phyloP scores from a whole-genome alignment of 2,329 filamentous ascomycete species.

The Ophiostoma angusticollis region DNA sequence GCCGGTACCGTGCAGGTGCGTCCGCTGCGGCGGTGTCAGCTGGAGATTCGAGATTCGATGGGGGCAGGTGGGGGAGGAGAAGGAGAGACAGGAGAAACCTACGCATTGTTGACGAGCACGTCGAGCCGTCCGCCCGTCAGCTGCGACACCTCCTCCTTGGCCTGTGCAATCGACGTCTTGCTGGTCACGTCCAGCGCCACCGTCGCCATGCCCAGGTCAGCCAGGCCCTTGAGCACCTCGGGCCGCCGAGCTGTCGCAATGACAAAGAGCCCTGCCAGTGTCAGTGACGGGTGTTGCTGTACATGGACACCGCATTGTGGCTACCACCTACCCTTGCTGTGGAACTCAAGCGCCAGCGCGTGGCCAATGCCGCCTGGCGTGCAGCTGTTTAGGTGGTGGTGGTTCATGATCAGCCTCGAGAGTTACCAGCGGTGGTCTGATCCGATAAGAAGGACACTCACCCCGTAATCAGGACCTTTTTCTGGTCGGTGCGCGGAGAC shows the following conservation, averaged over 20 bases:
- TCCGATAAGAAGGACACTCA: neutral
- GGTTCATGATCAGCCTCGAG: no score
- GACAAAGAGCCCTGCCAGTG: slow-evolving; percentile 33
- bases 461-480: neutral
- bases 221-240: slow-evolving; percentile 33
- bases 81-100: slow-evolving; percentile 12
- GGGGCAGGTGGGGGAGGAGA: neutral
- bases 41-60: neutral
- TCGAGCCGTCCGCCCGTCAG: slow-evolving; percentile 42
- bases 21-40: slow-evolving; percentile 24
- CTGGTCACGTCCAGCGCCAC: slow-evolving; percentile 42
- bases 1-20: slow-evolving; percentile 38
- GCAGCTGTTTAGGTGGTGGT: slow-evolving; percentile 36
- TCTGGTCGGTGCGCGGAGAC: neutral
- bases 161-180: slow-evolving; percentile 34
- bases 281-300: neutral
- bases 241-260: slow-evolving; percentile 43
- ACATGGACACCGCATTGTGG: no score
- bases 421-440: no score
- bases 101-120: slow-evolving; percentile 49
- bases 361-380: slow-evolving; percentile 47
- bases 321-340: slow-evolving; percentile 33
- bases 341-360: slow-evolving; percentile 39
- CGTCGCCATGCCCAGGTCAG: slow-evolving; percentile 33
- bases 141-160: slow-evolving; percentile 31